These are phyloP conservation scores for Xylaria sp. DNA, from an alignment of 495 filamentous ascomycete species.

Conservation along the genomic window DNA sequence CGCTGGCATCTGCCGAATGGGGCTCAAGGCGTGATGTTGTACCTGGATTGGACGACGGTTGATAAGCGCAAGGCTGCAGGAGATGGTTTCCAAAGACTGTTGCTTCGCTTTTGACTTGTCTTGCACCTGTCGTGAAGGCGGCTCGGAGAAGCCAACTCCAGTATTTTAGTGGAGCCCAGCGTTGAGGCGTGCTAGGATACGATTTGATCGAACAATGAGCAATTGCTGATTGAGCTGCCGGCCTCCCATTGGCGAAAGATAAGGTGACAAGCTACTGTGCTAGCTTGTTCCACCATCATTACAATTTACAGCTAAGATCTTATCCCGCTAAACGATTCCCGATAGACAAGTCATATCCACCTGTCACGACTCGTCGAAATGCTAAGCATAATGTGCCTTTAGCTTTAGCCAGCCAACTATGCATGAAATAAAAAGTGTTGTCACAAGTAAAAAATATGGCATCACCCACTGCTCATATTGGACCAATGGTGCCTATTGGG, in stretches of 20 bases:
- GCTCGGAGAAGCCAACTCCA: background rate
- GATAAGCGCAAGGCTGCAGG: constrained; percentile 15
- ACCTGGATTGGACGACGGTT: background rate
- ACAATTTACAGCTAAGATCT: background rate
- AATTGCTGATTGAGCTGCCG: constrained; percentile 20
- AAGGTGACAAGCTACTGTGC: constrained; percentile 13
- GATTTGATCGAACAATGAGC: constrained; percentile 28
- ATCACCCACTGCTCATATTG: background rate
- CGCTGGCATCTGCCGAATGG: constrained; percentile 24
- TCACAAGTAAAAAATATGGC: background rate
- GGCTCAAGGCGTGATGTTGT: constrained; percentile 7
- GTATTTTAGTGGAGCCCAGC: constrained; percentile 14
- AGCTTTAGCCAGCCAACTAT: background rate
- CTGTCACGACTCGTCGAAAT: constrained; percentile 2
- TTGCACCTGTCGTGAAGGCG: too few relatives aligned
- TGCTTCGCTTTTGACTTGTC: background rate
- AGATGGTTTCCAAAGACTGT: background rate
- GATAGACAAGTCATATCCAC: background rate
- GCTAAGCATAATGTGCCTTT: background rate
- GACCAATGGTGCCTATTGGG: background rate
- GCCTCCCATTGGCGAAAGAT: constrained; percentile 28
- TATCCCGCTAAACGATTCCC: background rate
- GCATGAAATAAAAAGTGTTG: background rate
- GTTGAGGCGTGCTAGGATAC: constrained; percentile 12
- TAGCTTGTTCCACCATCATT: constrained; percentile 25